A percentile compares a stretch with the other conserved stretches of the same genome.
Evolutionary conservation across 371 early-diverging fungal species (phyloP).

Genomic region (Coemansia sp.): DNA sequence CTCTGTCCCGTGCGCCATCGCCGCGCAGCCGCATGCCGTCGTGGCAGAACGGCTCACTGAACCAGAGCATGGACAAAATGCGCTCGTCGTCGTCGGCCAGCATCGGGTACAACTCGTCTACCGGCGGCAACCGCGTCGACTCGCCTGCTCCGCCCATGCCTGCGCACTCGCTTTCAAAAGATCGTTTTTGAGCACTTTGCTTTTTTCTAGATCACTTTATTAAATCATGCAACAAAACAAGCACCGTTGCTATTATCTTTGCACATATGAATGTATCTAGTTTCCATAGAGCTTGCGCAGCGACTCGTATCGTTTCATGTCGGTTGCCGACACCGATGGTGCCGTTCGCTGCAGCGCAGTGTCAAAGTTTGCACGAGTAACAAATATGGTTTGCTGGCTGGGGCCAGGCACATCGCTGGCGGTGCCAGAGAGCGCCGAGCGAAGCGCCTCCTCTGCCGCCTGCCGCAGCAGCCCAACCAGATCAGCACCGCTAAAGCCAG

Average conservation of each 20-base stretch:
- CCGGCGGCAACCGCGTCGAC: constrained; percentile 37
- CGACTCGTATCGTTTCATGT: constrained; percentile 46
- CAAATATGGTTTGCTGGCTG: constrained; percentile 54
- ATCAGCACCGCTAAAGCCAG: constrained; percentile 89
- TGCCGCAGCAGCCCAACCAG: constrained; percentile 87
- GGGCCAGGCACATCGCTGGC: background rate
- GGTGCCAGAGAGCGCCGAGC: constrained; percentile 55
- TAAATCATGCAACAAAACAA: too few species aligned
- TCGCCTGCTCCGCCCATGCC: constrained; percentile 35
- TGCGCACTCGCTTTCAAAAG: constrained; percentile 12
- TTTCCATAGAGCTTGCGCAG: constrained; percentile 36
- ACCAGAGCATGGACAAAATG: constrained; percentile 21
- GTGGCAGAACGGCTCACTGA: constrained; percentile 24
- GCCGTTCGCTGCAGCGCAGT: constrained; percentile 76
- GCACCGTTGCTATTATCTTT: too few species aligned
- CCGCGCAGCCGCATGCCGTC: constrained; percentile 43
- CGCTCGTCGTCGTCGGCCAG: constrained; percentile 40
- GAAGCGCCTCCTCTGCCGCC: constrained; percentile 81
- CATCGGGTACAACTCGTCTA: constrained; percentile 34
- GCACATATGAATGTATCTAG: background rate
- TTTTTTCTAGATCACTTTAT: background rate
- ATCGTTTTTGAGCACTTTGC: background rate
- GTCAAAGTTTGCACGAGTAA: constrained; percentile 71
- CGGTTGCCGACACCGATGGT: constrained; percentile 76
- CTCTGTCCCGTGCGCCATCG: constrained; percentile 45